Percentiles rank a stretch among this genome's conserved stretches.
phyloP scores from a whole-genome alignment of 352 stramenopile genomes.

The Aphanomyces cochlioides region DNA sequence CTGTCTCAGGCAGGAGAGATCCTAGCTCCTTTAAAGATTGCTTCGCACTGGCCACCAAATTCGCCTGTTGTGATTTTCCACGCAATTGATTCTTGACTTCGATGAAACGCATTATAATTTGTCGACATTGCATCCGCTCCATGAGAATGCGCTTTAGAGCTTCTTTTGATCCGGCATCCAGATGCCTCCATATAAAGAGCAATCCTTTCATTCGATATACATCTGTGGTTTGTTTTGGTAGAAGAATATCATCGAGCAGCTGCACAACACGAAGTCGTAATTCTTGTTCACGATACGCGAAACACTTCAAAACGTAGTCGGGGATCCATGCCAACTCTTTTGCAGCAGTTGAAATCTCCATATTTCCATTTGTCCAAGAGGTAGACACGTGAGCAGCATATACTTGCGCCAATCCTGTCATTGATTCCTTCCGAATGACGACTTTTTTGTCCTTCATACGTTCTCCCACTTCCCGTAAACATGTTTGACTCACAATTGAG shows the following conservation, averaged over 20 bases:
- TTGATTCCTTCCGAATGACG: conserved; percentile 74
- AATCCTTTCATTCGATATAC: conserved; percentile 54
- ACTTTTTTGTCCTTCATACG: conserved; percentile 88
- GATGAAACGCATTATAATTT: conserved; percentile 42
- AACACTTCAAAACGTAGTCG: conserved; percentile 82
- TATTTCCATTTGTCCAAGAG: conserved; percentile 39
- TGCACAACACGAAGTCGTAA: conserved; percentile 78
- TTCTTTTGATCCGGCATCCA: conserved; percentile 67
- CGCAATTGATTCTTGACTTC: conserved; percentile 47
- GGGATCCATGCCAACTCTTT: conserved; percentile 63
- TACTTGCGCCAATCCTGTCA: conserved; percentile 83
- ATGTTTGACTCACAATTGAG: conserved; percentile 59
- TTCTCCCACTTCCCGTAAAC: conserved; percentile 68
- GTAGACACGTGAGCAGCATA: conserved; percentile 67
- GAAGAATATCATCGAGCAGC: conserved; percentile 77
- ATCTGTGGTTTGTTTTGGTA: conserved; percentile 64
- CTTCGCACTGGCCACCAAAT: conserved; percentile 32
- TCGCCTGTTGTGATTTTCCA: conserved; percentile 21
- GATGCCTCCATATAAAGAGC: conserved; percentile 61
- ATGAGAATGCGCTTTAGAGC: conserved; percentile 62
- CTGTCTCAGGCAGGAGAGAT: conserved; percentile 59
- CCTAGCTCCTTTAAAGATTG: conserved; percentile 41
- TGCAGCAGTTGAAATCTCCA: conserved; percentile 32
- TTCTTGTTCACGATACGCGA: conserved; percentile 79
- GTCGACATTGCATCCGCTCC: conserved; percentile 55